These are phyloP conservation scores for Diplocarpon rosae DNA, from an alignment of 2,329 filamentous ascomycete species.

Conservation along the genomic window DNA sequence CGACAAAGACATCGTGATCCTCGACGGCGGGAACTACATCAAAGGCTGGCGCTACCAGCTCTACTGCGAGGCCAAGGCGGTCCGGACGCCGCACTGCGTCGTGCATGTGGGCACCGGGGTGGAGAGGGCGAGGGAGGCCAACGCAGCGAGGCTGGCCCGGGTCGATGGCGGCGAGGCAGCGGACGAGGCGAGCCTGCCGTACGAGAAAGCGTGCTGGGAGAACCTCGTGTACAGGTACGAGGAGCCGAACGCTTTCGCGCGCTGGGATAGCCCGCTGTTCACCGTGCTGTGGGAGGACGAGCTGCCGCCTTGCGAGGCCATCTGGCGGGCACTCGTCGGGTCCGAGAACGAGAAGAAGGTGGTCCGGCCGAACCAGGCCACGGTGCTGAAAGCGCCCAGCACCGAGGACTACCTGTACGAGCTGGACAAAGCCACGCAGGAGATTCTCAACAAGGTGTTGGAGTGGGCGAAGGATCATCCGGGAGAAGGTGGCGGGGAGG, in stretches of 20 bases:
- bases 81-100: constrained; percentile 64
- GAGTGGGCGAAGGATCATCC: constrained; percentile 55
- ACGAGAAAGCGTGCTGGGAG: constrained; percentile 24
- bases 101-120: constrained; percentile 50
- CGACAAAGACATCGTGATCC: constrained; percentile 64
- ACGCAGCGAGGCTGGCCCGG: constrained; percentile 42
- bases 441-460: constrained; percentile 58
- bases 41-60: constrained; percentile 84
- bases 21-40: constrained; percentile 78
- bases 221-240: constrained; percentile 58
- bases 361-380: constrained; percentile 65
- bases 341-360: constrained; percentile 48
- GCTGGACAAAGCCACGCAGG: constrained; percentile 68
- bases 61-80: constrained; percentile 73
- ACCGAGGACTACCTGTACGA: constrained; percentile 67
- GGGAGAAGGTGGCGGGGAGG: constrained; percentile 48
- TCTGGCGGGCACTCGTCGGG: constrained; percentile 63
- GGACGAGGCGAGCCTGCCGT: constrained; percentile 23
- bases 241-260: constrained; percentile 73
- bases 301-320: constrained; percentile 51
- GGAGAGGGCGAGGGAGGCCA: constrained; percentile 45
- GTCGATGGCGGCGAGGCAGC: constrained; percentile 20
- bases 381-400: constrained; percentile 53
- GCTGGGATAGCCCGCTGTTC: constrained; percentile 79
- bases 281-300: constrained; percentile 68